Percentiles rank a stretch among this genome's conserved stretches.
Conservation (phyloP, 1,284 basidiomycete species). For the Apiotrichum domesticum region DNA sequence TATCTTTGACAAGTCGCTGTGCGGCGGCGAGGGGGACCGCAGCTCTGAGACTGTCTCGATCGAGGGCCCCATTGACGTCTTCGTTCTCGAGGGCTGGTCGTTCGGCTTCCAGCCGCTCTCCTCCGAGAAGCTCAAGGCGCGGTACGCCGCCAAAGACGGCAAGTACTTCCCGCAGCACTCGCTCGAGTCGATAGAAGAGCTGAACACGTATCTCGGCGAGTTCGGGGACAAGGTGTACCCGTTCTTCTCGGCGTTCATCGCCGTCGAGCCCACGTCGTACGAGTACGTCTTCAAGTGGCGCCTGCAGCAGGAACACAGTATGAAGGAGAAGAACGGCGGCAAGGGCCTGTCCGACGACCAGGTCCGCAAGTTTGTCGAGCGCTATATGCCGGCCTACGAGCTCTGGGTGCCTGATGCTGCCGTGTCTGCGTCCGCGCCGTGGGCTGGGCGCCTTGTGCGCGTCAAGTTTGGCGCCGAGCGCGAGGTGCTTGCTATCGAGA, state of each 20-base stretch:
- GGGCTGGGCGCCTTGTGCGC: constrained; percentile 29
- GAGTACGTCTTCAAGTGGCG: constrained; percentile 57
- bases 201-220: constrained; percentile 28
- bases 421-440: constrained; percentile 12
- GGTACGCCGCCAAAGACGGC: constrained; percentile 30
- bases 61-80: constrained; percentile 61
- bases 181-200: constrained; percentile 19
- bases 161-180: constrained; percentile 27
- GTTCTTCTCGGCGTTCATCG: constrained; percentile 27
- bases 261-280: constrained; percentile 31
- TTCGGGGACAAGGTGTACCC: constrained; percentile 27
- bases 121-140: constrained; percentile 38
- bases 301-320: constrained; percentile 74
- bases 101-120: constrained; percentile 46
- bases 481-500: constrained; percentile 26
- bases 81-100: constrained; percentile 61
- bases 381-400: constrained; percentile 42
- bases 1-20: constrained; percentile 78
- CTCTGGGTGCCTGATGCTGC: constrained; percentile 14
- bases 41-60: constrained; percentile 46
- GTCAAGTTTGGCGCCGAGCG: constrained; percentile 31
- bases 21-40: constrained; percentile 76
- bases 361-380: constrained; percentile 59
- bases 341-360: constrained; percentile 76
- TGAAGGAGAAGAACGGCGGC: constrained; percentile 77